Conservation (phyloP, 495 filamentous ascomycete species). For the Tuber melanosporum region DNA sequence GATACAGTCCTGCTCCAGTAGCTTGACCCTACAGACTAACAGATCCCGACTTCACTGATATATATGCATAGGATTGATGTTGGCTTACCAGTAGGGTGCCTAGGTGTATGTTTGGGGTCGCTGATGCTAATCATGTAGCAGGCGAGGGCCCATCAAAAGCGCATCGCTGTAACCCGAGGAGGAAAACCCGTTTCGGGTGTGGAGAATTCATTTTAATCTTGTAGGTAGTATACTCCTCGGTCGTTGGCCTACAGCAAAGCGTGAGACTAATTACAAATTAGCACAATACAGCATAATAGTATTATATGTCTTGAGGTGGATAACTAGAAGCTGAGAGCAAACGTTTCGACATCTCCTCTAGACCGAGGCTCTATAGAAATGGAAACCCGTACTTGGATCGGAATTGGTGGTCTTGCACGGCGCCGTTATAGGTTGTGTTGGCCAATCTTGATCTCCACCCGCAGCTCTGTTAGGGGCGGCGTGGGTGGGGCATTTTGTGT, state of each 20-base stretch:
- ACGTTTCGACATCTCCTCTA: not conserved
- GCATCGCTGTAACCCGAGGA: not conserved
- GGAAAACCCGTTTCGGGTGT: not conserved
- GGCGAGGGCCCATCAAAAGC: not conserved
- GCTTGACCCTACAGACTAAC: not conserved
- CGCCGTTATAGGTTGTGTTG: not conserved
- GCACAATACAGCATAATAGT: not conserved
- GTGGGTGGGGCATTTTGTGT: not conserved
- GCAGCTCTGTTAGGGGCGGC: not conserved
- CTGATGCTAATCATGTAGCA: not conserved
- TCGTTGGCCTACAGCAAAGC: not conserved
- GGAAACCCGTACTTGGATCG: not conserved
- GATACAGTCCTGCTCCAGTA: not conserved
- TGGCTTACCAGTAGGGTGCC: not conserved
- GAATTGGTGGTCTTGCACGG: not conserved
- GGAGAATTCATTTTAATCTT: not conserved
- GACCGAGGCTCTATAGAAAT: not conserved
- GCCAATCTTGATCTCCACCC: not conserved
- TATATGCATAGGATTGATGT: not conserved
- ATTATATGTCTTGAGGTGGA: not conserved
- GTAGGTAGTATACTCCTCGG: not conserved
- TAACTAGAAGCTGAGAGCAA: not conserved
- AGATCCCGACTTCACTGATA: not conserved
- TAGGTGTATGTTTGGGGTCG: not conserved
- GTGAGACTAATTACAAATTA: not conserved